Percentiles rank a stretch among this genome's conserved stretches.
These are phyloP conservation scores for Cryptococcus depauperatus DNA, from an alignment of 1,284 basidiomycete genomes.

Conservation along the genomic window DNA sequence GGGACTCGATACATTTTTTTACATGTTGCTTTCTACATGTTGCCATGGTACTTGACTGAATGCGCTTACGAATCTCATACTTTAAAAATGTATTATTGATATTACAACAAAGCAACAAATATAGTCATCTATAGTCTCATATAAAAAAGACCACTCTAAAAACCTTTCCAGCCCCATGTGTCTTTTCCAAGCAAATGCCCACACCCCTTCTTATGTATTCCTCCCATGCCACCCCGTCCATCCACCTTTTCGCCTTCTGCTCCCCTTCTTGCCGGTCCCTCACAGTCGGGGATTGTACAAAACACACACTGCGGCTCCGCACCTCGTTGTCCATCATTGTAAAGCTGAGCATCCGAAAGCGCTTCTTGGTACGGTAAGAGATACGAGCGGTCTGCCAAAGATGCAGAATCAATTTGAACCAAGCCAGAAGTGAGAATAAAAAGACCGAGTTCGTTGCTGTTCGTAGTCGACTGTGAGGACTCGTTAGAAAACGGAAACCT, in stretches of 20 bases:
- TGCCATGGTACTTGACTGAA: no score
- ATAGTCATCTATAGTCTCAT: no score
- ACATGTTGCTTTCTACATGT: no score
- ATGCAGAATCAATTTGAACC: slow-evolving; percentile 23
- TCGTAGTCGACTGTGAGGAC: background rate
- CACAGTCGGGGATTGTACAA: slow-evolving; percentile 43
- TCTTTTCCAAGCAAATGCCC: slow-evolving; percentile 39
- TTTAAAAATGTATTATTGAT: no score
- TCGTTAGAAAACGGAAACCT: slow-evolving; percentile 36
- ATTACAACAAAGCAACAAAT: no score
- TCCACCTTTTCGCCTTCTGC: slow-evolving; percentile 42
- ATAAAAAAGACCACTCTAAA: slow-evolving; percentile 5
- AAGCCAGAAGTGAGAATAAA: slow-evolving; percentile 32
- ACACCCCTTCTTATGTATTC: slow-evolving; percentile 36
- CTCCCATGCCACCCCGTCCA: slow-evolving; percentile 37
- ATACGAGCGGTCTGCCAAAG: slow-evolving; percentile 16
- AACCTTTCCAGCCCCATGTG: slow-evolving; percentile 39
- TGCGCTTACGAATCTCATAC: no score
- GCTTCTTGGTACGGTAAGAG: slow-evolving; percentile 29
- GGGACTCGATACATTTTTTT: no score
- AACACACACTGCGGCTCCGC: slow-evolving; percentile 28
- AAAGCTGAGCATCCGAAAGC: slow-evolving; percentile 30
- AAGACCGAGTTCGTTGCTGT: slow-evolving; percentile 5
- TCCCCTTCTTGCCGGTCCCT: slow-evolving; percentile 38
- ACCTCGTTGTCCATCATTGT: slow-evolving; percentile 18